A percentile compares a stretch with the other conserved stretches of the same genome.
phyloP scores from a whole-genome alignment of 2,329 filamentous ascomycete genomes.

The Drechslerella dactyloides region DNA sequence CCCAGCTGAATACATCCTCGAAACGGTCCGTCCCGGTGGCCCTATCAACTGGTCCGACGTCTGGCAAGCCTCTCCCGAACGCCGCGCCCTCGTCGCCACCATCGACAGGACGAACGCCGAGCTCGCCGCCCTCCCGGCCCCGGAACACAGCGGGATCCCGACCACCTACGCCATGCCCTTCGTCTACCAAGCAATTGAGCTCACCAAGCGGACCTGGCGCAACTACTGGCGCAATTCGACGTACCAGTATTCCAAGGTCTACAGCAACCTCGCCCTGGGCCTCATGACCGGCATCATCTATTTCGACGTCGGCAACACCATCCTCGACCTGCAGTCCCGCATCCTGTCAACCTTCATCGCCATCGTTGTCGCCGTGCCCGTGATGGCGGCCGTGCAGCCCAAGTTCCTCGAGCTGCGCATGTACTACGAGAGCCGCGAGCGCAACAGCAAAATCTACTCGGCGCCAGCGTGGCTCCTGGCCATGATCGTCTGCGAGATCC shows the following conservation, averaged over 20 bases:
- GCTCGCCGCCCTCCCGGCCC: constrained; percentile 60
- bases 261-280: constrained; percentile 58
- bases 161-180: constrained; percentile 72
- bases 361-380: constrained; percentile 70
- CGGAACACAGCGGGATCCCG: constrained; percentile 58
- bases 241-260: constrained; percentile 79
- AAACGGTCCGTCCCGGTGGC: constrained; percentile 58
- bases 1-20: constrained; percentile 63
- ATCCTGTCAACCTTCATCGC: constrained; percentile 76
- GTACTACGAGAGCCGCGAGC: constrained; percentile 75
- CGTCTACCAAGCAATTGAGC: constrained; percentile 67
- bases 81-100: constrained; percentile 66
- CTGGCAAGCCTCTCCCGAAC: constrained; percentile 72
- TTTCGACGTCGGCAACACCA: constrained; percentile 70
- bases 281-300: constrained; percentile 60
- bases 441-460: constrained; percentile 76
- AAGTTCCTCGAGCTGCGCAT: constrained; percentile 77
- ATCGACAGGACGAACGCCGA: constrained; percentile 70
- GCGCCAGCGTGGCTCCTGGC: constrained; percentile 79
- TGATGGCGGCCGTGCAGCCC: constrained; percentile 76
- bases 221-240: constrained; percentile 78
- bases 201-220: constrained; percentile 73
- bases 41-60: constrained; percentile 73
- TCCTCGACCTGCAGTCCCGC: constrained; percentile 75
- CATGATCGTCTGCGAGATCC: constrained; percentile 75